phyloP scores from a whole-genome alignment of 352 stramenopile genomes.

The Plasmopara viticola region DNA sequence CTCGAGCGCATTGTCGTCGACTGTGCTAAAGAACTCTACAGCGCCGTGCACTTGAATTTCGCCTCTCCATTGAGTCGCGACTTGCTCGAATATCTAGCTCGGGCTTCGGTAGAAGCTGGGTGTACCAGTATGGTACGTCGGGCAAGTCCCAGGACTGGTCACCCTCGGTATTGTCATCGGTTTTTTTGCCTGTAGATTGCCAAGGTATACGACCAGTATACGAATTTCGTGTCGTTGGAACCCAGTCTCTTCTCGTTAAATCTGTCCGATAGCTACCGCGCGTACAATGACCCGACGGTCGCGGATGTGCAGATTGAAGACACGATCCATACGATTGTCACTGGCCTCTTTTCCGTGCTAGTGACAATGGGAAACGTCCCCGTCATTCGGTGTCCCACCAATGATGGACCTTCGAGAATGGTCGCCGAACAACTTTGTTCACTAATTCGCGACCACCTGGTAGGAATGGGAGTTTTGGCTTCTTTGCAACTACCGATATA shows the following conservation, averaged over 20 bases:
- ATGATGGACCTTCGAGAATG: constrained; percentile 94
- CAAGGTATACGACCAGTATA: constrained; percentile 96
- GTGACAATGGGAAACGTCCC: constrained; percentile 90
- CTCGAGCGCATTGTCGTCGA: constrained; percentile 92
- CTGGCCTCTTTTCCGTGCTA: constrained; percentile 90
- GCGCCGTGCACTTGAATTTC: constrained; percentile 93
- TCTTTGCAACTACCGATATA: too few relatives aligned
- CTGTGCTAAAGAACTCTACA: constrained; percentile 91
- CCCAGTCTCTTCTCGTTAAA: constrained; percentile 93
- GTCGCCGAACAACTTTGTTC: constrained; percentile 91
- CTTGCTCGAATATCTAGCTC: constrained; percentile 84
- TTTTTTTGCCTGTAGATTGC: constrained; percentile 62
- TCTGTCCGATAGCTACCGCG: constrained; percentile 87
- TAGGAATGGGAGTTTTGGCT: constrained; percentile 6
- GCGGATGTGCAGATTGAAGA: constrained; percentile 78
- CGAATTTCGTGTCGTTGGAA: constrained; percentile 97
- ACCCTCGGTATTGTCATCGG: neutral
- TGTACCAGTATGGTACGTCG: constrained; percentile 68
- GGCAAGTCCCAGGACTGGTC: neutral
- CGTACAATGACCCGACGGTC: constrained; percentile 89
- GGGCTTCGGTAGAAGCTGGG: constrained; percentile 60
- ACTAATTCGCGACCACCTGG: constrained; percentile 70
- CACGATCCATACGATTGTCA: constrained; percentile 60
- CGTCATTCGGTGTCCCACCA: constrained; percentile 92
- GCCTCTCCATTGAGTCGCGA: constrained; percentile 82